A percentile compares a stretch with the other conserved stretches of the same genome.
phyloP scores from a whole-genome alignment of 352 stramenopile genomes.

The Pythium apleroticum region DNA sequence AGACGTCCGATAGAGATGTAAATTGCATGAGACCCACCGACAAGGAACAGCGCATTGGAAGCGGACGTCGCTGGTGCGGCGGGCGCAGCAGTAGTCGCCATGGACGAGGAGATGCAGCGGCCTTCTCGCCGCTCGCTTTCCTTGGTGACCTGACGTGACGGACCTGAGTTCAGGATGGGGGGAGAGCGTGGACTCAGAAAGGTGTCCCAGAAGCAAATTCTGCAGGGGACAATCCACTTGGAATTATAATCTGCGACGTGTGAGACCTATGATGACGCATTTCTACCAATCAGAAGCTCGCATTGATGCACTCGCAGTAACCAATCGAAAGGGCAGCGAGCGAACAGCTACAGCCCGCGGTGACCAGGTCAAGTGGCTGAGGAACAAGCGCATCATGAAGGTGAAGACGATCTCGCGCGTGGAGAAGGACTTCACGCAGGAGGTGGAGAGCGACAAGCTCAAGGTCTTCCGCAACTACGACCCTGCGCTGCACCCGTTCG shows the following conservation, averaged over 20 bases:
- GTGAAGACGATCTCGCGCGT: slow-evolving; percentile 98
- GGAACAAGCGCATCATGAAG: slow-evolving; percentile 90
- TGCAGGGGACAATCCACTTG: background rate
- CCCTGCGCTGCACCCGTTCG: slow-evolving; percentile 93
- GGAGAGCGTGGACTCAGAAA: background rate
- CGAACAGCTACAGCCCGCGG: background rate
- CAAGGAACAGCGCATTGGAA: slow-evolving; percentile 69
- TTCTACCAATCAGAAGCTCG: slow-evolving; percentile 20
- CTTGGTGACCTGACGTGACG: background rate
- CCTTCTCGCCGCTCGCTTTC: background rate
- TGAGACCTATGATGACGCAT: slow-evolving; percentile 1
- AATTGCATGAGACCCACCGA: slow-evolving; percentile 38
- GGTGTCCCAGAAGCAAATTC: background rate
- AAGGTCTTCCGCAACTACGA: slow-evolving; percentile 98
- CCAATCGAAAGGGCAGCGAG: slow-evolving; percentile 25
- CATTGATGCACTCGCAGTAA: slow-evolving; percentile 16
- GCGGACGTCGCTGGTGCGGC: slow-evolving; percentile 33
- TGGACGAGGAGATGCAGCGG: background rate
- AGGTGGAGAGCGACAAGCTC: slow-evolving; percentile 92
- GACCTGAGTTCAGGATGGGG: slow-evolving; percentile 2
- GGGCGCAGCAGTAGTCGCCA: slow-evolving; percentile 16
- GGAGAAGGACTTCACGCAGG: slow-evolving; percentile 93
- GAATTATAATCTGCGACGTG: slow-evolving; percentile 21
- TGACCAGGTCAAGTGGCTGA: slow-evolving; percentile 7
- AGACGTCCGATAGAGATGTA: background rate